Evolutionary conservation across 768 basidiomycete species (phyloP).

Genomic region (Arthromyces matolae): DNA sequence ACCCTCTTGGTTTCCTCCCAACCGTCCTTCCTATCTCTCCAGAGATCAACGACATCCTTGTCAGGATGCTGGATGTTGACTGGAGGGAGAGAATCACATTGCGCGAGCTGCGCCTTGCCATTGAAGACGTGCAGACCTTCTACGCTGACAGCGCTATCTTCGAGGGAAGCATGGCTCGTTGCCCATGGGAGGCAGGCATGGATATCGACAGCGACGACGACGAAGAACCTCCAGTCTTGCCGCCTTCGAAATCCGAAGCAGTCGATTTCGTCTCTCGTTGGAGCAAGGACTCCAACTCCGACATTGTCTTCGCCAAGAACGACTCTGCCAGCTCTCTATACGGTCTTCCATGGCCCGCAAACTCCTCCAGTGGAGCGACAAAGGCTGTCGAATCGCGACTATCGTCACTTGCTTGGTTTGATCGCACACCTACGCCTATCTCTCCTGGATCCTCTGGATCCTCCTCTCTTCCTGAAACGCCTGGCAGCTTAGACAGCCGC

Average conservation of each 20-base stretch:
- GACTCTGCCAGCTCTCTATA: conserved; percentile 28
- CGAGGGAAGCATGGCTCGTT: conserved; percentile 78
- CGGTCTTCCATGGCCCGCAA: conserved; percentile 37
- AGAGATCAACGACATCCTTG: conserved; percentile 70
- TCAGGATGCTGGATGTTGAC: conserved; percentile 70
- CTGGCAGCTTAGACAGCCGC: conserved; percentile 44
- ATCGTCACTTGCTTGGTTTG: conserved; percentile 40
- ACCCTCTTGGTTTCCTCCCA: conserved; percentile 75
- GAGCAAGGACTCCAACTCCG: conserved; percentile 56
- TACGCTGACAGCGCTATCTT: conserved; percentile 75
- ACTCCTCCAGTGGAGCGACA: conserved; percentile 47
- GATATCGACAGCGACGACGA: conserved; percentile 60
- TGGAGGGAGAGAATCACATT: conserved; percentile 56
- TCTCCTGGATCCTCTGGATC: conserved; percentile 37
- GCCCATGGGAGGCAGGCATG: conserved; percentile 74
- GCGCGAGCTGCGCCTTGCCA: conserved; percentile 50
- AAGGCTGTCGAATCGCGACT: conserved; percentile 53
- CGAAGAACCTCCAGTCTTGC: conserved; percentile 34
- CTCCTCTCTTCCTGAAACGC: conserved; percentile 56
- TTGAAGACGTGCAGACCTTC: conserved; percentile 60
- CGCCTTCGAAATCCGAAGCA: conserved; percentile 33
- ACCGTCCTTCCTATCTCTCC: conserved; percentile 79
- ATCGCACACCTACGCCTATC: conserved; percentile 43
- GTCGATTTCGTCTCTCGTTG: conserved; percentile 47
- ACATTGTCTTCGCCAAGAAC: conserved; percentile 41